Base-by-base conservation (phyloP, 371 early-diverging fungal genomes). In the Rhizopus arrhizus region DNA sequence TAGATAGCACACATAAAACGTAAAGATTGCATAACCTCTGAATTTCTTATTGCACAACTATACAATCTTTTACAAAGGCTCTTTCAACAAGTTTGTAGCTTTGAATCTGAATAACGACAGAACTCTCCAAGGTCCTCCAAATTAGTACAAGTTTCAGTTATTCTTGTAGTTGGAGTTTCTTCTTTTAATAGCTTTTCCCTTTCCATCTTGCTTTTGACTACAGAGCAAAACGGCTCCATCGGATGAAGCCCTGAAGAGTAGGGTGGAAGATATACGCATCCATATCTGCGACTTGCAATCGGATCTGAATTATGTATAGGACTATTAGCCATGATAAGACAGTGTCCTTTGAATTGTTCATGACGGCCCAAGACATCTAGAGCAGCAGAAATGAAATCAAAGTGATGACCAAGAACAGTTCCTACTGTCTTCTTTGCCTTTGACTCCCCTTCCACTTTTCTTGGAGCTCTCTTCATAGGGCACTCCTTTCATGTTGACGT, bases 161-260 rank as follows among this genome's bases (percentile, higher is more conserved):
- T 61, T 40, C 50, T 56, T 9, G 33, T 38, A 31, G 66, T 22
- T 31, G 62, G 50, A 16, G 50, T 57, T 41, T 61, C 61, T 55
- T 66, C 61, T 45, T 57, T 41, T 46, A 61, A 40, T 13, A 62
- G 62, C 38, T 41, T 34, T 16, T 61, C 35, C 41, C 67, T 53
- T 41, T 59, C 59, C 13, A 59, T 13, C 33, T 52, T 62, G 35
- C 52, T 56, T 48, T 62, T 66, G 34, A 34, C n/a, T 47, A 62
- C 47, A 42, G 66, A 53, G 58, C 59, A 67, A 56, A 62, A 59
- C 58, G 58, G 50, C 35, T 67, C 56, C 29, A 67, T 67, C n/a
- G 62, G 62, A 52, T 61, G 58, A 29, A 56, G 50, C 42, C 61
- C 58, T 13, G 54, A 61, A 31, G 55, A 66, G 31, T 61, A 61